Conservation (phyloP, 495 filamentous ascomycete species). For the Baudoinia panamericana region DNA sequence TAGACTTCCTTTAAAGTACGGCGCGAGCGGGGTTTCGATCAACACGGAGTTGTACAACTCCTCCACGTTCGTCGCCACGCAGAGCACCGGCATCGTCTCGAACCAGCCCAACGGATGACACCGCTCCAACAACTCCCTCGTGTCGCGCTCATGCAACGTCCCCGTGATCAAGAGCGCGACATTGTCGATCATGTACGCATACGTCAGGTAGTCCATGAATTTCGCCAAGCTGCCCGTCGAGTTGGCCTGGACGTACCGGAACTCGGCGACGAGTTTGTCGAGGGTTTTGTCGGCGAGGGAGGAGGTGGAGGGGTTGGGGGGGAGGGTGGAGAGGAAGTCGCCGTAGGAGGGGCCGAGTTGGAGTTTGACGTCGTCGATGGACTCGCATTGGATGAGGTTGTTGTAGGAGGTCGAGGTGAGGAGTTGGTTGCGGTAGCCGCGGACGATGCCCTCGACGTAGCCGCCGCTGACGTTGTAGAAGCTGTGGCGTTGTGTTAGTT, state of each 20-base stretch:
- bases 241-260: slow-evolving; percentile 88
- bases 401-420: slow-evolving; percentile 82
- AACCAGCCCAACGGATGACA: slow-evolving; percentile 98
- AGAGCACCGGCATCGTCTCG: slow-evolving; percentile 95
- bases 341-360: slow-evolving; percentile 94
- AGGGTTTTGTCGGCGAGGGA: slow-evolving; percentile 87
- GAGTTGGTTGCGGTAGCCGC: slow-evolving; percentile 90
- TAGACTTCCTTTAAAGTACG: slow-evolving; percentile 92
- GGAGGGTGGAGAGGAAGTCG: slow-evolving; percentile 88
- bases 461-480: slow-evolving; percentile 94
- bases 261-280: slow-evolving; percentile 95
- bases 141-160: slow-evolving; percentile 94
- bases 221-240: slow-evolving; percentile 77
- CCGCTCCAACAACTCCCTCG: slow-evolving; percentile 82
- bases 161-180: slow-evolving; percentile 96
- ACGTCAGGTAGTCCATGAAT: slow-evolving; percentile 95
- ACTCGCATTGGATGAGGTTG: slow-evolving; percentile 97
- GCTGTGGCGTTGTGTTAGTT: slow-evolving; percentile 35
- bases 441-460: slow-evolving; percentile 88
- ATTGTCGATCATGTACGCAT: slow-evolving; percentile 99
- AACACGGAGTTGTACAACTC: slow-evolving; percentile 96
- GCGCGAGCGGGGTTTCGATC: slow-evolving; percentile 87
- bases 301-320: slow-evolving; percentile 93
- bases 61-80: slow-evolving; percentile 94
- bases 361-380: slow-evolving; percentile 94